These are phyloP conservation scores for Artemisia tridentata DNA, from an alignment of 129 eudicot species.

Conservation along the genomic window DNA sequence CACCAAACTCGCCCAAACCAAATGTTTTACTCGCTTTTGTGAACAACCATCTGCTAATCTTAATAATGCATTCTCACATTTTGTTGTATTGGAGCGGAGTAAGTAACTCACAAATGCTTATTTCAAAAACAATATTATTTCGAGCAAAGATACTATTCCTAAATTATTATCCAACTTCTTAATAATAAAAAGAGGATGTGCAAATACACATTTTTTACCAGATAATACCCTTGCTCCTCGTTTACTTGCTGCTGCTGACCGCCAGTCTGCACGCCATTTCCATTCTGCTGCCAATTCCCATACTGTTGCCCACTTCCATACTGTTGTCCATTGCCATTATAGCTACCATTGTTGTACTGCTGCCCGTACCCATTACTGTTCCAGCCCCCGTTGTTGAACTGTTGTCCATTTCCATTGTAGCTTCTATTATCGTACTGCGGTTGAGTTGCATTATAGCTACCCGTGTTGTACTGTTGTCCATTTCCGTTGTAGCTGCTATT, in stretches of 20 bases:
- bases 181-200: no score
- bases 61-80: no score
- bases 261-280: background rate
- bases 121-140: no score
- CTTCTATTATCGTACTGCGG: background rate
- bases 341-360: slow-evolving; percentile 4
- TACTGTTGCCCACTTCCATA: background rate
- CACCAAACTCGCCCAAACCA: no score
- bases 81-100: no score
- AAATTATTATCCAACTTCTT: no score
- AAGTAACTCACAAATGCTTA: no score
- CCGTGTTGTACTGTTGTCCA: slow-evolving; percentile 7
- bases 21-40: no score
- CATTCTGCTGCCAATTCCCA: background rate
- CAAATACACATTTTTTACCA: no score
- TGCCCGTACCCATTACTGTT: slow-evolving; percentile 8
- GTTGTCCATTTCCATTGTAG: background rate
- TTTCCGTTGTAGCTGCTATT: background rate
- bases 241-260: slow-evolving; percentile 28
- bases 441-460: slow-evolving; percentile 2
- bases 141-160: no score
- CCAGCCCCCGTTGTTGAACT: background rate
- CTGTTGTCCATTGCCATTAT: slow-evolving; percentile 12
- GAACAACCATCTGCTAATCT: no score
- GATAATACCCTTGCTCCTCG: slow-evolving; percentile 29